These are phyloP conservation scores for Protomyces lactucae-debilis DNA, from an alignment of 1,139 yeast species.

Conservation along the genomic window DNA sequence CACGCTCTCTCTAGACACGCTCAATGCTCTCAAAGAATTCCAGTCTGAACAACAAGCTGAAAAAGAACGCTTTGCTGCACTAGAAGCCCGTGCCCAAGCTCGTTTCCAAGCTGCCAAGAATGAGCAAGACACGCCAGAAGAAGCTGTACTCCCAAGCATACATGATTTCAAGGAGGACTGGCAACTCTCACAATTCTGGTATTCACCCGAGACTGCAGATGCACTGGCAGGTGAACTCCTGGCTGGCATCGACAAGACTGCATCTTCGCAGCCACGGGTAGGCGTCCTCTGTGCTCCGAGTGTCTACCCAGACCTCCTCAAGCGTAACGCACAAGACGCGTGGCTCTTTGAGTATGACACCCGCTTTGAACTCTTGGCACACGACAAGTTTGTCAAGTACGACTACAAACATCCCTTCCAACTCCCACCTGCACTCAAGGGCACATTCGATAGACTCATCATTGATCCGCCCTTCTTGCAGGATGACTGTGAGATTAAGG, in stretches of 20 bases:
- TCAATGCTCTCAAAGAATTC: conserved; percentile 15
- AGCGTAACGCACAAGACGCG: conserved; percentile 42
- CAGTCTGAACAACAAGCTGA: conserved; percentile 11
- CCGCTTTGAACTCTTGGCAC: conserved; percentile 69
- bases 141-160: conserved; percentile 42
- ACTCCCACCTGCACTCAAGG: conserved; percentile 54
- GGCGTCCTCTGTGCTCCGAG: conserved; percentile 87
- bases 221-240: conserved; percentile 62
- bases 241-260: conserved; percentile 45
- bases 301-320: conserved; percentile 75
- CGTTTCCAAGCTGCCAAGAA: conserved; percentile 41
- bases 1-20: neutral
- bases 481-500: conserved; percentile 71
- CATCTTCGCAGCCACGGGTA: conserved; percentile 50
- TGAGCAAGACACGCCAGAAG: conserved; percentile 37
- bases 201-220: conserved; percentile 65
- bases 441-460: conserved; percentile 66
- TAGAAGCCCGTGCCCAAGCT: conserved; percentile 58
- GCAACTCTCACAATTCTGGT: conserved; percentile 91
- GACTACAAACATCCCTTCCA: conserved; percentile 68
- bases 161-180: conserved; percentile 80
- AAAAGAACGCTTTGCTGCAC: conserved; percentile 45
- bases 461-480: conserved; percentile 88
- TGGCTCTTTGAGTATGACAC: conserved; percentile 73
- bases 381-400: conserved; percentile 62